Evolutionary conservation across 2,329 filamentous ascomycete genomes (phyloP).

Genomic region (Diaporthe sp.): DNA sequence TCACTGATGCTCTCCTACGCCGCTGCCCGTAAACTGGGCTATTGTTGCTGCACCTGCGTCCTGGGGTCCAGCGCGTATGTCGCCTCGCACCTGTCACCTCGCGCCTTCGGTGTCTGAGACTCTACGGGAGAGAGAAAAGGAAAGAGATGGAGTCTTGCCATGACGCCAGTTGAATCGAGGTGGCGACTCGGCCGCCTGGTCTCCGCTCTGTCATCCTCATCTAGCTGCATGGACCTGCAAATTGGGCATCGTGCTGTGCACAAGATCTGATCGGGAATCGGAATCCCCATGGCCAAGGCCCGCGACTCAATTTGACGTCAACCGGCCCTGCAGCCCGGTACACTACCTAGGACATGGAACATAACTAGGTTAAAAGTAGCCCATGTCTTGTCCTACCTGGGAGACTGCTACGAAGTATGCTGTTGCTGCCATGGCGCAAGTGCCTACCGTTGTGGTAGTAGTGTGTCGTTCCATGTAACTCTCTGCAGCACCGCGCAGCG

Average conservation of each 20-base stretch:
- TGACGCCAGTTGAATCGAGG: neutral
- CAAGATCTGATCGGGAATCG: conserved; percentile 20
- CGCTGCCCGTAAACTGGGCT: no score
- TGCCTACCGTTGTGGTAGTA: neutral
- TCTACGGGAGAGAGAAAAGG: no score
- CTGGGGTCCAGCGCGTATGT: no score
- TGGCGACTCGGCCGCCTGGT: neutral
- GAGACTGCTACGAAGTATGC: no score
- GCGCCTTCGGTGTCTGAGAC: no score
- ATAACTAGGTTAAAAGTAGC: neutral
- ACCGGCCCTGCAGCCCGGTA: conserved; percentile 16
- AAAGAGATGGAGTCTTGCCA: no score
- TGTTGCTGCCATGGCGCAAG: neutral
- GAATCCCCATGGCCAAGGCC: conserved; percentile 5
- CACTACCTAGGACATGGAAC: neutral
- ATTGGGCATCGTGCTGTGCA: conserved; percentile 1
- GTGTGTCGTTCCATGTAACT: neutral
- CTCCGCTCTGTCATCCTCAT: neutral
- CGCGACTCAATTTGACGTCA: conserved; percentile 3
- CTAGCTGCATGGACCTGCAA: neutral
- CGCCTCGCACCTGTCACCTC: no score
- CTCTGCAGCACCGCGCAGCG: neutral
- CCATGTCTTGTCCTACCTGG: neutral
- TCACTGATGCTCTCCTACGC: neutral
- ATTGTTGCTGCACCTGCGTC: neutral